Evolutionary conservation across 371 early-diverging fungal genomes (phyloP), one percentile per base, ranked within the genome.

Genomic region (Syncephalis fuscata): DNA sequence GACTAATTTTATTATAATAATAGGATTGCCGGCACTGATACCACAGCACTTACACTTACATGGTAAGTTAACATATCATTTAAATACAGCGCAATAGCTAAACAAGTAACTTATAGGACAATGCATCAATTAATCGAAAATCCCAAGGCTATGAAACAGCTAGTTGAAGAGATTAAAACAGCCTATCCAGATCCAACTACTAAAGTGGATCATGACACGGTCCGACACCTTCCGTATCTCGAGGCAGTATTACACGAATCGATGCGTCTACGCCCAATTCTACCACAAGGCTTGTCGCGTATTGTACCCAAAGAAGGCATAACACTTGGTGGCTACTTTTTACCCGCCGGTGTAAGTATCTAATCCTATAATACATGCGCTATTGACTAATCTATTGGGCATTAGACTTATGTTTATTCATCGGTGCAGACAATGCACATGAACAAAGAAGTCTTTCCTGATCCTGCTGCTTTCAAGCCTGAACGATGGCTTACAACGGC

Each of bases 11-110:
- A n/a, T n/a, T n/a, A n/a, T n/a, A n/a, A n/a, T n/a, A n/a, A n/a
- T 41, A 41, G 41, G 16, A 8, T 41, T 41, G 41, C 41, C 8
- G 41, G 41, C 41, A 41, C 41, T 16, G 41, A 41, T 41, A 41
- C 41, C 4, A 41, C 41, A 41, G 21, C 19, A 16, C 16, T 19
- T 21, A 41, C 41, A 4, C 41, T 41, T 19, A 41, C 41, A 8
- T 41, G 41, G 41, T 16, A 32, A 7, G 32, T 32, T 11, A 32
- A 32, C 11, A 32, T 32, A 32, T 32, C n/a, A n/a, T n/a, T n/a
- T n/a, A n/a, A n/a, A n/a, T n/a, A n/a, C n/a, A n/a, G n/a, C n/a
- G n/a, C n/a, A n/a, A n/a, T n/a, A n/a, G n/a, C n/a, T n/a, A n/a
- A 32, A 7, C 32, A 4, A 32, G 7, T 32, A 32, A n/a, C n/a